Base-by-base conservation (phyloP, 2,329 filamentous ascomycete genomes). In the Fusarium musae region DNA sequence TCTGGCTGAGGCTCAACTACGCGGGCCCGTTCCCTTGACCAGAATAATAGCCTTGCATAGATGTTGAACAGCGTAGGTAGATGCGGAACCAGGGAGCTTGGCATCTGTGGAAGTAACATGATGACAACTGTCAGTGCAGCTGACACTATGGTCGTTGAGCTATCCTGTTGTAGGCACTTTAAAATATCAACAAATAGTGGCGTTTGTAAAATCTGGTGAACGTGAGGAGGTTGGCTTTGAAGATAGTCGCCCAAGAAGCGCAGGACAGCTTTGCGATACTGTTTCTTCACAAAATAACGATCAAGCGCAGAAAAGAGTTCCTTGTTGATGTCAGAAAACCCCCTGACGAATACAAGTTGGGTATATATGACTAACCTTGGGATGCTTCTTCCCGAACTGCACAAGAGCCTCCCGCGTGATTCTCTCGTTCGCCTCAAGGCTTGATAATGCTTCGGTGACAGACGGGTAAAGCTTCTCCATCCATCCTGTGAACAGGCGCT, bases 81-180 rank as follows among this genome's bases (percentile, higher is more conserved):
- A 78, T 92, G 88, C 2, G 89, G 87, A 4, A 91, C 89, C 19
- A 95, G 83, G 5, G 92, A 91, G 74, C 89, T 91, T 2, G 93
- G 93, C 81, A 96, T 93, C 78, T 95, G 93, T 4, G 93, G 93
- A 56, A 96, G 81, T 34, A 96, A 89, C 93, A 96, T 96, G 73
- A 93, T 92, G 66, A 96, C 82, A 12, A 90, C 89, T 9, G 92
- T 93, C 59, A 96, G 84, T 2, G 93, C 92, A 47, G 94, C 84
- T 3, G 93, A 93, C n/a, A 96, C 87, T 6, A 93, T 89, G 2
- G 92, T 91, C 0, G 93, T 93, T 1, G 93, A 95, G 3, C 92
- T 93, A 80, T 96, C 93, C 61, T 89, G 89, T 81, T 94, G 92
- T 4, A 96, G 85, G 71, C 93, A 95, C 77, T 89, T 90, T 59